Base-by-base conservation (phyloP, 306 rosid genomes). In the Gynostemma pentaphyllum region DNA sequence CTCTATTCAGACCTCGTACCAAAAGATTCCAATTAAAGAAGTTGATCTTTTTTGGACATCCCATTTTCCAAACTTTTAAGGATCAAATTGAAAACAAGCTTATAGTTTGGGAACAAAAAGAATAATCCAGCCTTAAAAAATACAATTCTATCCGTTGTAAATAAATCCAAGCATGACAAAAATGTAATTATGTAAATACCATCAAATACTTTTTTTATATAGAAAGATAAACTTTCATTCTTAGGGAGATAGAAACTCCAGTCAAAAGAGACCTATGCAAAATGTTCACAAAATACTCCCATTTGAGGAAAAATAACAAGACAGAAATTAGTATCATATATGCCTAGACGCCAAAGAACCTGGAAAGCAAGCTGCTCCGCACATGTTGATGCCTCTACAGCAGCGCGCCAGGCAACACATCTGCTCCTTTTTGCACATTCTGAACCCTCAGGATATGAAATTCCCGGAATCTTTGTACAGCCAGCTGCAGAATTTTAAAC, bases 391-490 rank as follows among this genome's bases (percentile, higher is more conserved):
- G 80, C 67, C 86, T 86, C 95, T 57, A 92, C 94, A 72, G 94
- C 84, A 79, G 96, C 95, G 69, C 79, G 88, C 99, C 99, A 92
- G 41, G 88, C 80, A 77, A 84, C 54, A 67, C 40, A 70, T 78
- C 81, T 84, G 75, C 94, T 84, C 80, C 99, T 86, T 84, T 76
- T 89, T 3, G 90, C 82, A 74, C 74, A 84, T 71, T 92, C 99
- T 76, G 99, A 88, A 86, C 82, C 90, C 73, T 92, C 99, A 36
- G 83, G 95, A 81, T 92, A 92, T 26, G 85, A 72, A 57, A 88
- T 74, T 47, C 96, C 99, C 0, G 80, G 81, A 39, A 92, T 88
- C 88, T 86, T 92, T 27, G 72, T 64, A 79, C 86, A 78, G 63
- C 99, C 99, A 76, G 78, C 99, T 92, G 92, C 82, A 82, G 77